Evolutionary conservation across 345 rosid genomes (phyloP), one percentile per base, ranked within the genome.

Genomic region (Camelina neglecta): DNA sequence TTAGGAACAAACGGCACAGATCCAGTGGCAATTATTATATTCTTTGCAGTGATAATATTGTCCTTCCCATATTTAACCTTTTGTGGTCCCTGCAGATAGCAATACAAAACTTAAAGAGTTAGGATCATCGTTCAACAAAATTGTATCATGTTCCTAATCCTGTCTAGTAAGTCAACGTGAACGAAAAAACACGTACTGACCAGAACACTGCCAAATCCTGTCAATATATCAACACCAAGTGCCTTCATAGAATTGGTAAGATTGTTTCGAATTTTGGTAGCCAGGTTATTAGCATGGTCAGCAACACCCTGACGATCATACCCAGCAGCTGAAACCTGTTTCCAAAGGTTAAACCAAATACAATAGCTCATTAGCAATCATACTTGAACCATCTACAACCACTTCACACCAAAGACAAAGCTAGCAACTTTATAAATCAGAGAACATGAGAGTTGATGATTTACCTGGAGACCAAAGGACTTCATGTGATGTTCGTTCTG

Each of bases 1-100:
- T 90, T 90, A 49, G 98, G 99, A 16, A 95, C 98, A 80, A 95
- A 93, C 8, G 99, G 98, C 21, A 95, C 93, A 47, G 99, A 93
- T 71, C 99, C 99, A 74, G 99, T 95, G 53, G 98, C 99, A 62
- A 93, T 86, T 77, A 95, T 89, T 67, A 95, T 90, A 73, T 92
- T 63, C 81, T 85, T 90, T 2, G 91, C 96, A 26, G 97, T 90
- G 68, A 90, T 81, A 18, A 86, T 61, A 44, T 80, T 89, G 78
- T 87, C 85, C 71, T 87, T 90, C 68, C 93, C 96, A 84, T 84
- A 92, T 80, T 87, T 87, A 79, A 95, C 97, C 86, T 86, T 93
- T 75, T 95, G 98, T 21, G 92, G 97, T 1, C 96, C 98, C 99
- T 95, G 76, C 67, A 44, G n/a, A 44, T 1, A 80, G 39, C 67